Conservation (phyloP, 2,329 filamentous ascomycete genomes). For the Stemphylium beticola region DNA sequence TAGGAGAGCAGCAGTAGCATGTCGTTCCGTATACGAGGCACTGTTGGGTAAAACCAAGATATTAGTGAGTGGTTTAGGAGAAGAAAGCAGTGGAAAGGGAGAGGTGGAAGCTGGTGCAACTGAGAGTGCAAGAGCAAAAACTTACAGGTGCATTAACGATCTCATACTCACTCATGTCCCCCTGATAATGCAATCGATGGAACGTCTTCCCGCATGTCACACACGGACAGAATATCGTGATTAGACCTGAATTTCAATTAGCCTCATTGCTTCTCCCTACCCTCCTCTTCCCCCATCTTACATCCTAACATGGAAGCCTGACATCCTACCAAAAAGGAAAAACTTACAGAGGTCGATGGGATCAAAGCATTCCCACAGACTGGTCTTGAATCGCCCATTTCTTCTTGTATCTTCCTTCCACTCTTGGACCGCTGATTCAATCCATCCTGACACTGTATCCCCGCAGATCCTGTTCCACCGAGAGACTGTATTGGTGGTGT, state of each 20-base stretch:
- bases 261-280: not conserved
- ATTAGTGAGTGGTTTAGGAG: no score
- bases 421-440: no score
- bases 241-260: not conserved
- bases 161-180: not conserved
- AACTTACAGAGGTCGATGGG: not conserved
- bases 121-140: not conserved
- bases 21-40: not conserved
- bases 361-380: no score
- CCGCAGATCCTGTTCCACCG: no score
- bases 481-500: no score
- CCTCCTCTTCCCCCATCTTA: no score
- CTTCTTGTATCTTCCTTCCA: no score
- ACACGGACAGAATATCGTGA: conserved; percentile 3
- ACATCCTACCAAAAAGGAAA: not conserved
- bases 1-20: no score
- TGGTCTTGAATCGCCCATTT: no score
- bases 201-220: conserved; percentile 8
- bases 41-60: not conserved
- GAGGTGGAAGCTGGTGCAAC: not conserved
- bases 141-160: not conserved
- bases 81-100: not conserved
- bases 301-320: not conserved
- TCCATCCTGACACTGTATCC: no score
- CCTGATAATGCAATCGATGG: conserved; percentile 1